Conservation (phyloP, 331 rosid species). For the Cydonia oblonga region DNA sequence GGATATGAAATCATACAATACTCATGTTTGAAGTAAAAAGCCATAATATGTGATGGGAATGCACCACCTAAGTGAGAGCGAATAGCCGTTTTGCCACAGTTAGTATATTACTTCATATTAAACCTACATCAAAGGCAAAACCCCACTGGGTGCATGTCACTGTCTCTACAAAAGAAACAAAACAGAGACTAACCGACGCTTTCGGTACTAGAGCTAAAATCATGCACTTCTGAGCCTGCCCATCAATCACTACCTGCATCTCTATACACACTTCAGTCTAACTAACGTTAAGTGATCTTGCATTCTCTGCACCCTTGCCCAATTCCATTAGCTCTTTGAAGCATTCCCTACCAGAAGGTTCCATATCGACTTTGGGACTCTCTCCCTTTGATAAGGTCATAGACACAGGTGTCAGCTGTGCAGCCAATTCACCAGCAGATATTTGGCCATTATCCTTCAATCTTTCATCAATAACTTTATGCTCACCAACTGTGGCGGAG, state of each 20-base stretch:
- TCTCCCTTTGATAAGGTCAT: conserved; percentile 1
- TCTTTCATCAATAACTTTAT: conserved; percentile 13
- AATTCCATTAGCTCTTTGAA: conserved; percentile 1
- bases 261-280: conserved; percentile 6
- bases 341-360: conserved; percentile 5
- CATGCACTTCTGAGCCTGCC: conserved; percentile 9
- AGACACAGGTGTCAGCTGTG: conserved; percentile 1
- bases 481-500: not conserved
- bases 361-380: conserved; percentile 1
- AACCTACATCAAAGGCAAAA: not conserved
- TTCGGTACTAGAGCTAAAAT: conserved; percentile 13
- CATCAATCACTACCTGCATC: not conserved
- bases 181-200: conserved; percentile 3
- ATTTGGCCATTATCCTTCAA: conserved; percentile 13
- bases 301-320: conserved; percentile 2
- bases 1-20: not conserved
- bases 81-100: not conserved
- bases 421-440: conserved; percentile 4
- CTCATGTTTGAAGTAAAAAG: not conserved
- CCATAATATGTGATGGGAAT: not conserved
- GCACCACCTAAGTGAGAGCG: not conserved
- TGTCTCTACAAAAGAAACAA: conserved; percentile 7
- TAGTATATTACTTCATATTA: not conserved
- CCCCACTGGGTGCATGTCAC: conserved; percentile 3
- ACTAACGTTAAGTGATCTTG: conserved; percentile 3